Base-by-base conservation (phyloP, 2,329 filamentous ascomycete species). In the Ophiocordyceps polyrhachis-furcata region DNA sequence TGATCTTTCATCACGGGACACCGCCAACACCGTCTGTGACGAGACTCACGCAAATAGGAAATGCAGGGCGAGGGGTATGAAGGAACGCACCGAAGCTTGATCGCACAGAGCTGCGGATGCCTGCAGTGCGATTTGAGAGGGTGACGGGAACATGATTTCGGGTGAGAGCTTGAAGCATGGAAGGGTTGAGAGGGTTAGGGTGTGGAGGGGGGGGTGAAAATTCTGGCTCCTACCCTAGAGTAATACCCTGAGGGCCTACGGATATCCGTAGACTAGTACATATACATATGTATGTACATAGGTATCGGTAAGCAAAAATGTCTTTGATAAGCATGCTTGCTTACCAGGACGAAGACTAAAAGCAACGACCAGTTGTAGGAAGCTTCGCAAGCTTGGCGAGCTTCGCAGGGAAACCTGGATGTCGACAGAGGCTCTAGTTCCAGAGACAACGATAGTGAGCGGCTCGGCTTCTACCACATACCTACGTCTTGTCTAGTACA, bases 1-100 rank as follows among this genome's bases (percentile, higher is more conserved):
- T 54, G 54, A 49, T 51, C 49, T 64, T 25, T 47, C 45, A 47
- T 21, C 25, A 43, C 20, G 4, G 20, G 20, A 17, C 13, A 17
- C 32, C 32, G 32, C 32, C 32, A 28, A 4, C 25, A 7, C 25
- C 25, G 25, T 28, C 25, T 28, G 5, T 28, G 25, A 28, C 25
- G 25, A 4, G 25, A 17, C 17, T 38, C 35, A 17, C 12, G 13
- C 21, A 43, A 25, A 23, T 37, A 17, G 21, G 29, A 14, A 21
- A 20, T 21, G 14, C 15, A 38, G 6, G n/a, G 11, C n/a, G 35
- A 38, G 17, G 5, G 17, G 17, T 6, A n/a, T 5, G 35, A 19
- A 38, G 6, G 5, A 38, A 38, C 35, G 35, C 17, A 38, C 35
- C 35, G 17, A 19, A 11, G 35, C 35, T 38, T 38, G 15, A 38